phyloP scores from a whole-genome alignment of 495 filamentous ascomycete genomes.

The Penicillium macrosclerotiorum region DNA sequence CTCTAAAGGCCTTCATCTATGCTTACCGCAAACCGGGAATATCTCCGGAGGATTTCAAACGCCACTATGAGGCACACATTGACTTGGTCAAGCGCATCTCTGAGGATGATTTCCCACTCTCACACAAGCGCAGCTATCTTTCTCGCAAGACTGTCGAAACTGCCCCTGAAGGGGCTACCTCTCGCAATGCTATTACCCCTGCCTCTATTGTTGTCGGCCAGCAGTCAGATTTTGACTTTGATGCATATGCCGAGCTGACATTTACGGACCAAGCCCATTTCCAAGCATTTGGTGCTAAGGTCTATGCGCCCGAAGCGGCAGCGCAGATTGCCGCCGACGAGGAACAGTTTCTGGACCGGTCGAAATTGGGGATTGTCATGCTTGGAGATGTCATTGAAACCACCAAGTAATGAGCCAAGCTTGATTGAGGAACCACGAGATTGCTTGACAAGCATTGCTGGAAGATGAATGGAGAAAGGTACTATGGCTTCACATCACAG shows the following conservation, averaged over 20 bases:
- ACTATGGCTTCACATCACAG: no score
- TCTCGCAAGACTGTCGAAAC: conserved; percentile 12
- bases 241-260: conserved; percentile 33
- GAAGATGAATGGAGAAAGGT: no score
- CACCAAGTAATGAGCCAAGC: conserved; percentile 7
- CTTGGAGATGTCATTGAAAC: conserved; percentile 27
- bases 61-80: conserved; percentile 20
- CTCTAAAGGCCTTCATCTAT: conserved; percentile 17
- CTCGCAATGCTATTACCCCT: conserved; percentile 23
- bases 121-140: conserved; percentile 25
- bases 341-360: conserved; percentile 33
- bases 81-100: conserved; percentile 14
- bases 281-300: conserved; percentile 22
- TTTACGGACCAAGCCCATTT: conserved; percentile 32
- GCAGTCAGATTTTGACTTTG: conserved; percentile 40
- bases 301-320: conserved; percentile 21
- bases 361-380: conserved; percentile 22
- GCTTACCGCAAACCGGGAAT: conserved; percentile 24
- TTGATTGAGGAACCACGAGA: neutral
- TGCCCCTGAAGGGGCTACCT: conserved; percentile 10
- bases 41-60: conserved; percentile 21
- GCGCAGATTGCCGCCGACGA: conserved; percentile 27
- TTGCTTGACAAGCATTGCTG: no score
- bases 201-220: conserved; percentile 31
- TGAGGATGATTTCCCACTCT: conserved; percentile 18